Conservation (phyloP, 139 green algal species). For the Pleodorina starrii region DNA sequence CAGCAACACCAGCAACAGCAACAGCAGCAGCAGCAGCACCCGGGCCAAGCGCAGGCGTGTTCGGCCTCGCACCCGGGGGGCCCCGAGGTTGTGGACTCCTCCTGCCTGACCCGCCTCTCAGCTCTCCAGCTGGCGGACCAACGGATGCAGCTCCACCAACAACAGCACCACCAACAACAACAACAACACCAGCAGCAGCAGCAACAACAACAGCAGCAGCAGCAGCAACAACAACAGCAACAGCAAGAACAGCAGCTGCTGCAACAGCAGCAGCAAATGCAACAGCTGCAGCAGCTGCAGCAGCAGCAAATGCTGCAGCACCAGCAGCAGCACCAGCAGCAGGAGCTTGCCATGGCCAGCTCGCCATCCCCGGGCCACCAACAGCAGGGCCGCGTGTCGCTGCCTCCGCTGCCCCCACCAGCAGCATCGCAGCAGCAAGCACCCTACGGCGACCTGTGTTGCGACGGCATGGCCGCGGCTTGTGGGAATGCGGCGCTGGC, state of each 20-base stretch:
- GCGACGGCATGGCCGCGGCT: no score
- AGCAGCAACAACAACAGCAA: not conserved
- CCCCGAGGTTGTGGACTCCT: conserved; percentile 14
- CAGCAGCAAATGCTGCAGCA: no score
- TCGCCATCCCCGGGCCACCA: not conserved
- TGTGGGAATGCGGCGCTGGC: no score
- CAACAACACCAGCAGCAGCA: conserved; percentile 11
- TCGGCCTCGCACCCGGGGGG: not conserved
- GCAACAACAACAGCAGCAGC: no score
- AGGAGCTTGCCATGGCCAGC: not conserved
- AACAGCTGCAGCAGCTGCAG: conserved; percentile 10
- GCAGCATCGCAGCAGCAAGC: not conserved
- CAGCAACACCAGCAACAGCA: not conserved
- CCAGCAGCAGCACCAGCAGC: not conserved
- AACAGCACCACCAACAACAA: not conserved
- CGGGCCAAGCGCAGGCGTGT: no score
- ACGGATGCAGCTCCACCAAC: not conserved
- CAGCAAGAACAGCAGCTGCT: not conserved
- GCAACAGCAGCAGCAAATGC: not conserved
- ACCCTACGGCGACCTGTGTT: no score
- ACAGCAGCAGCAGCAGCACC: not conserved
- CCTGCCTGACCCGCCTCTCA: conserved; percentile 21
- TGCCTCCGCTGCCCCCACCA: no score
- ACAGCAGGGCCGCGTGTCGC: no score
- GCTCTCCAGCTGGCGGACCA: conserved; percentile 40